A percentile compares a stretch with the other conserved stretches of the same genome.
phyloP scores from a whole-genome alignment of 163 green algal species.

The Scenedesmus sp. region DNA sequence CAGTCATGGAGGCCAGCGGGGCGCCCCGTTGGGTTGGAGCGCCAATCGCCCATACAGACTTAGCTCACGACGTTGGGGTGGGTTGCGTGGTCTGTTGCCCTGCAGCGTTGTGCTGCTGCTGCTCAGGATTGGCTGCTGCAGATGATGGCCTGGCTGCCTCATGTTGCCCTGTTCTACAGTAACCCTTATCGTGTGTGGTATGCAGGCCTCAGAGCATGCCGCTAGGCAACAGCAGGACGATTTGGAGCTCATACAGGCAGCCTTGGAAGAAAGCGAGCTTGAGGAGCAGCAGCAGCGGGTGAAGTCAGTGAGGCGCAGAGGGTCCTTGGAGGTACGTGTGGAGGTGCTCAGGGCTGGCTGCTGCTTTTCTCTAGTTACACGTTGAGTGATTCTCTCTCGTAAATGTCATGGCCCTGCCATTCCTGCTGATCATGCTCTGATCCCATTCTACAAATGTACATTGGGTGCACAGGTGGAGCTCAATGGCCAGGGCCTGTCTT shows the following conservation, averaged over 20 bases:
- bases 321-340: background rate
- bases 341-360: background rate
- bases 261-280: background rate
- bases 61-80: background rate
- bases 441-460: background rate
- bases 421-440: background rate
- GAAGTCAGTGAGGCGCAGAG: background rate
- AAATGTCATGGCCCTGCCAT: background rate
- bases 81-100: background rate
- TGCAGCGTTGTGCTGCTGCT: constrained; percentile 20
- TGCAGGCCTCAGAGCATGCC: background rate
- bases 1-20: background rate
- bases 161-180: background rate
- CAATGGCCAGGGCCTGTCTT: background rate
- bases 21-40: background rate
- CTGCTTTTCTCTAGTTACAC: background rate
- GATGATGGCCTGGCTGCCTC: background rate
- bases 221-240: background rate
- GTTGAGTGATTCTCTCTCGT: too few species aligned
- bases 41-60: background rate
- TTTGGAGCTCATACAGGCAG: background rate
- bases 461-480: background rate
- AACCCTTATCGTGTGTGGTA: background rate
- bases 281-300: background rate
- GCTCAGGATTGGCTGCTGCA: background rate